Conservation (phyloP, 148 eudicot genomes). For the Chenopodium formosanum region DNA sequence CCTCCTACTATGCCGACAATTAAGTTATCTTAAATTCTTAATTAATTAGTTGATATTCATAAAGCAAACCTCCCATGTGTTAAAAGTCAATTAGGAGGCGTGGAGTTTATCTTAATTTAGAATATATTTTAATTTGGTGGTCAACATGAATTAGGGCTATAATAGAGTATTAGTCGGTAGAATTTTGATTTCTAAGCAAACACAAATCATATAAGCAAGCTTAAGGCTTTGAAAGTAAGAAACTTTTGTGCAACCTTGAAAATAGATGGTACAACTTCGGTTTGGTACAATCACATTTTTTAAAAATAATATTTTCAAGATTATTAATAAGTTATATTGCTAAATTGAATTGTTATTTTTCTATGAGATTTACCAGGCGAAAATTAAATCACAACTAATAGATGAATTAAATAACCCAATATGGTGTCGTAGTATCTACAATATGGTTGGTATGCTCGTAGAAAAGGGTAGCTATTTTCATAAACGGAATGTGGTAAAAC, state of each 20-base stretch:
- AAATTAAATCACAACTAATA: too few relatives aligned
- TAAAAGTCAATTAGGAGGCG: constrained; percentile 14
- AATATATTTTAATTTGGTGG: neutral
- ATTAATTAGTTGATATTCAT: neutral
- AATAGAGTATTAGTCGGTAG: constrained; percentile 7
- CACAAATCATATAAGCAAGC: neutral
- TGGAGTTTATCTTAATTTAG: constrained; percentile 5
- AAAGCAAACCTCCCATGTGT: constrained; percentile 21
- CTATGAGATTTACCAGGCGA: too few relatives aligned
- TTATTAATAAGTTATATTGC: too few relatives aligned
- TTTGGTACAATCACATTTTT: neutral
- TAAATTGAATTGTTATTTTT: too few relatives aligned
- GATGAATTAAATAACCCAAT: too few relatives aligned
- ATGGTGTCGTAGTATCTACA: too few relatives aligned
- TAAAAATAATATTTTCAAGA: too few relatives aligned
- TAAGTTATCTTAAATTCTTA: constrained; percentile 3
- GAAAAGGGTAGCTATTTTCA: too few relatives aligned
- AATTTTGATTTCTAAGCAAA: constrained; percentile 11
- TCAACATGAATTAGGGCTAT: neutral
- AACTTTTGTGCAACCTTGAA: neutral
- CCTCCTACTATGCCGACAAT: constrained; percentile 23
- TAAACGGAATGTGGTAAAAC: too few relatives aligned
- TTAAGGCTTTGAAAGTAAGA: neutral
- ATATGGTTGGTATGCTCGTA: too few relatives aligned
- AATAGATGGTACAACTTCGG: neutral